Evolutionary conservation across 805 yeast genomes (phyloP), one percentile per base, ranked within the genome.

Genomic region (Scheffersomyces ergatensis): DNA sequence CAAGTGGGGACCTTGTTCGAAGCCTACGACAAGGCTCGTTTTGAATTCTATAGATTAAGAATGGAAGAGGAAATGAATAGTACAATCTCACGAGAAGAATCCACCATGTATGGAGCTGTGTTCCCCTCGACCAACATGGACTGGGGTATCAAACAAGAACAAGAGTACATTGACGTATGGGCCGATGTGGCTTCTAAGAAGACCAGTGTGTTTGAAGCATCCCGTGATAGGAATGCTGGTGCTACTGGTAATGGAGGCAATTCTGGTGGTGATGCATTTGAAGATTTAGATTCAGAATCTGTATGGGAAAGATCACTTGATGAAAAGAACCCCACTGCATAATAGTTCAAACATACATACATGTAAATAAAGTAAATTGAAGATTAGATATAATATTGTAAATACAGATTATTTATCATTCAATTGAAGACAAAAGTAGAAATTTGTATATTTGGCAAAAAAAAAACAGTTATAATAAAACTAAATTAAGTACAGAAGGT

Each of bases 21-120:
- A 14, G 95, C 96, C 0, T 93, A 92, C 58, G 92, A 88, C 55
- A 78, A 79, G 54, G 89, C 98, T 2, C 76, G 96, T 50, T 81
- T 78, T 49, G 98, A 93, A 64, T 93, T 88, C 59, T 93, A 93
- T 62, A 76, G 85, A 50, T 70, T 88, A 44, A 80, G 97, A 57
- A 87, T 89, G 74, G 80, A 84, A 44, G 85, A 86, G 56, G 96
- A 90, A 54, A 70, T 87, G 88, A 83, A 58, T 67, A 72, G 56
- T 77, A 78, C 57, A 73, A 67, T 92, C 2, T 77, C 87, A 3
- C 74, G 73, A 45, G 99, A 93, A 73, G 97, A 93, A 61, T 78
- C 89, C 7, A 73, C 72, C 42, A 83, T 93, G 95, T 80, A 72
- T 57, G 97, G 98, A 16, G 84, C 95, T 1, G 77, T 82, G 7